Evolutionary conservation across 805 yeast genomes (phyloP), one percentile per base, ranked within the genome.

Genomic region (Saturnispora gosingensis): DNA sequence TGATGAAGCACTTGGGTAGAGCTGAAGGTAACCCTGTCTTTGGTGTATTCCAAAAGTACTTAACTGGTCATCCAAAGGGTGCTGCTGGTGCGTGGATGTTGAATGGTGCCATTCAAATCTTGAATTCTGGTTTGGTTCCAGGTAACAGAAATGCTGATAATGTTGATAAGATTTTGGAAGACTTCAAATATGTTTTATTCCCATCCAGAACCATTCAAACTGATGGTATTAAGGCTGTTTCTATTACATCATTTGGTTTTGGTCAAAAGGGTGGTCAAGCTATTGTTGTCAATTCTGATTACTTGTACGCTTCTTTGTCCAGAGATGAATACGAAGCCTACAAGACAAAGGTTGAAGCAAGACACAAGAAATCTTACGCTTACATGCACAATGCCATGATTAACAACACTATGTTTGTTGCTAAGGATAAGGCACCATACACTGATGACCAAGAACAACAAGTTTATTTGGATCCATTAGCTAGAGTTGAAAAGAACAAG

Each of bases 51-150:
- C 99, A 93, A 75, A 93, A 93, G 74, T 93, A 80, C 82, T 81
- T 93, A 67, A 93, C 99, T 63, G 99, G 99, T 74, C 99, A 93
- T 77, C 99, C 99, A 64, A 93, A 93, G 86, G 99, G 99, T 81
- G 99, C 99, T 63, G 99, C 99, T 53, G 99, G 97, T 79, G 98
- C 99, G 53, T 93, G 99, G 99, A 93, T 93, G 99, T 74, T 93
- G 80, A 95, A 93, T 72, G 99, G 99, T 72, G 96, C 88, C 53
- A 74, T 93, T 60, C 99, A 93, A 76, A 83, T 90, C 60, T 76
- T 93, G 69, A 85, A 88, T 74, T 70, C 86, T 63, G 98, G 99
- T 72, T 65, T 90, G 63, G 96, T 93, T 61, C 58, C 99, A 61
- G 99, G 99, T 70, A 93, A 93, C 80, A 82, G 97, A 72, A 95